phyloP scores from a whole-genome alignment of 495 filamentous ascomycete species.

The Penicillium samsonianum region DNA sequence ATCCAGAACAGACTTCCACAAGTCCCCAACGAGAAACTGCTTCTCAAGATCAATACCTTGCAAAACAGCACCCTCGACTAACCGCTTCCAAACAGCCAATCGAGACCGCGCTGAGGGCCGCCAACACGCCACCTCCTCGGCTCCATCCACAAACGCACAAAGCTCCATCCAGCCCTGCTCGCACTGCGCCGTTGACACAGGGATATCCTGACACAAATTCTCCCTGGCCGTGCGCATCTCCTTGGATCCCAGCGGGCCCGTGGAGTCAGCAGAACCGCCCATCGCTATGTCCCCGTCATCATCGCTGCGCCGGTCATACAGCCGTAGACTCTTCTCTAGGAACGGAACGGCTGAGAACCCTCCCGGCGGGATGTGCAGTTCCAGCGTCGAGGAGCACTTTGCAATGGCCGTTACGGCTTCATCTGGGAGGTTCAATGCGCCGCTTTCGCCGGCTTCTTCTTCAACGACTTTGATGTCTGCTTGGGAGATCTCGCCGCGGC shows the following conservation, averaged over 20 bases:
- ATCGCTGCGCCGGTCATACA: slow-evolving; percentile 35
- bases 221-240: slow-evolving; percentile 22
- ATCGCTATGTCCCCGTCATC: slow-evolving; percentile 24
- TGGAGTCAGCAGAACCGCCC: slow-evolving; percentile 10
- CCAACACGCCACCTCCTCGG: slow-evolving; percentile 30
- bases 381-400: slow-evolving; percentile 72
- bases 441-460: slow-evolving; percentile 23
- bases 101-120: slow-evolving; percentile 44
- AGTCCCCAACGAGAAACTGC: slow-evolving; percentile 50
- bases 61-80: slow-evolving; percentile 47
- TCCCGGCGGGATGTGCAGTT: slow-evolving; percentile 48
- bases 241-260: not conserved
- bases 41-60: slow-evolving; percentile 47
- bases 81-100: slow-evolving; percentile 49
- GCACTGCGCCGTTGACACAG: slow-evolving; percentile 48
- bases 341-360: slow-evolving; percentile 39
- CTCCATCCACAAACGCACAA: slow-evolving; percentile 48
- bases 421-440: slow-evolving; percentile 36
- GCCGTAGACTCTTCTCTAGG: slow-evolving; percentile 35
- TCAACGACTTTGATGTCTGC: slow-evolving; percentile 37
- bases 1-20: slow-evolving; percentile 50
- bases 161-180: slow-evolving; percentile 49
- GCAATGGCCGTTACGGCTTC: slow-evolving; percentile 61
- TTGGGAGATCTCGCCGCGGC: slow-evolving; percentile 29
- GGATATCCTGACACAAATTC: slow-evolving; percentile 44